Base-by-base conservation (phyloP, 2,329 filamentous ascomycete species). In the Hypoxylon sp. region DNA sequence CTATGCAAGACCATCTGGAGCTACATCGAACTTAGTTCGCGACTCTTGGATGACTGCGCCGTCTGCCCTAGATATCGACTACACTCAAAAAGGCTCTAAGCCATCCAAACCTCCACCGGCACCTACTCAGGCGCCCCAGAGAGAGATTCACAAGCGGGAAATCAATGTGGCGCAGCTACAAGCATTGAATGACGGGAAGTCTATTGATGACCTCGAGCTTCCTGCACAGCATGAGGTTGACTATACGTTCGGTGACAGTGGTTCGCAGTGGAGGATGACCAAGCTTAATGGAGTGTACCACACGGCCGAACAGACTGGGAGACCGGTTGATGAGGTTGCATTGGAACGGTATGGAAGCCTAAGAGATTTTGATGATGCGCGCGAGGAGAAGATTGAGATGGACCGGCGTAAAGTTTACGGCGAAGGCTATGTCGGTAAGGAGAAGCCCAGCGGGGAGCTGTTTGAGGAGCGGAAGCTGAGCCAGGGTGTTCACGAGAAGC, bases 11-110 rank as follows among this genome's bases (percentile, higher is more conserved):
- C 66, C 75, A 31, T 67, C 68, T 14, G 68, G 79, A 70, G 74
- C 68, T 72, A 79, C 76, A 72, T 79, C 77, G 65, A 77, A 80
- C 0, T 75, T 90, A 33, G 86, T 90, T 72, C 89, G 97, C 70
- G 96, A 98, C 79, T 88, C 92, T 0, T 99, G 97, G 94, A 99
- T 99, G 96, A 91, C 94, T 66, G 91, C 91, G 0, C 94, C 95
- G 0, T 93, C 92, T 0, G 89, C 91, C 0, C 81, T 97, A 37
- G 91, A 94, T 58, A 85, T 98, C 63, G 94, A 98, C 77, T 97
- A 97, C 78, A 86, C 94, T 55, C 87, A 92, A 76, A 85, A 88
- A 67, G 83, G 82, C 3, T 80, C 81, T 1, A 85, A 86, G 68
- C 89, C 88, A 67, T 78, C 82, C 5, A 89, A 90, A 72, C 82